Evolutionary conservation across 192 early-diverging fungal genomes (phyloP).

Genomic region (Blastocladiella britannica): DNA sequence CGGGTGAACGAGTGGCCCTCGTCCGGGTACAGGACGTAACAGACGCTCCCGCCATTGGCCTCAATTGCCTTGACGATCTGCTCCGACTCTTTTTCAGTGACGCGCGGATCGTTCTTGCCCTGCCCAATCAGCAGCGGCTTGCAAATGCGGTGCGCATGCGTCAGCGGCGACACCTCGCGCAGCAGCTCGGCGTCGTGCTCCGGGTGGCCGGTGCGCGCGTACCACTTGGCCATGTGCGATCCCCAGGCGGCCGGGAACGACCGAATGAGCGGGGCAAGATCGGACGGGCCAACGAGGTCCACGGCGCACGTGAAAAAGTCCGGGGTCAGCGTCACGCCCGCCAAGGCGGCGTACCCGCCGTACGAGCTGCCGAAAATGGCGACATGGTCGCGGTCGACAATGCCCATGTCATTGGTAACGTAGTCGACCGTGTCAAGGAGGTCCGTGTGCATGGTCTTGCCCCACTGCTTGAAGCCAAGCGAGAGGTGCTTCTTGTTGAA

Average conservation of each 20-base stretch:
- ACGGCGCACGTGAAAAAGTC: constrained; percentile 18
- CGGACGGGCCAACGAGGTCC: constrained; percentile 17
- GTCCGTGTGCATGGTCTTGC: constrained; percentile 16
- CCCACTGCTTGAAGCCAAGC: constrained; percentile 11
- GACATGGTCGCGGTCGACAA: constrained; percentile 15
- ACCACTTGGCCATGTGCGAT: constrained; percentile 2
- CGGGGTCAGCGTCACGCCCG: constrained; percentile 18
- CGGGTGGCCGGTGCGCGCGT: constrained; percentile 11
- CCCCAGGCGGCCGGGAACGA: constrained; percentile 15
- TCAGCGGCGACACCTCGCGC: constrained; percentile 8
- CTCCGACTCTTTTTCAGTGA: constrained; percentile 19
- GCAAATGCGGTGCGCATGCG: constrained; percentile 13
- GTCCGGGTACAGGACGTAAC: constrained; percentile 17
- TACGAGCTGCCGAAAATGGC: constrained; percentile 18
- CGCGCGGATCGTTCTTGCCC: constrained; percentile 17
- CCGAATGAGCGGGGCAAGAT: constrained; percentile 10
- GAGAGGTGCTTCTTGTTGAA: constrained; percentile 13
- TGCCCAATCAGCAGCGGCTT: constrained; percentile 17
- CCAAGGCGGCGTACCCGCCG: constrained; percentile 18
- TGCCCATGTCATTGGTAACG: constrained; percentile 12
- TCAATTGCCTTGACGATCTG: constrained; percentile 16
- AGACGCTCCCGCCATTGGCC: constrained; percentile 10
- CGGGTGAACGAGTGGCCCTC: constrained; percentile 18
- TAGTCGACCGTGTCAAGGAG: constrained; percentile 15
- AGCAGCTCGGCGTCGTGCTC: constrained; percentile 15